Evolutionary conservation across 345 rosid genomes (phyloP).

Genomic region (Eucalyptus viminalis): DNA sequence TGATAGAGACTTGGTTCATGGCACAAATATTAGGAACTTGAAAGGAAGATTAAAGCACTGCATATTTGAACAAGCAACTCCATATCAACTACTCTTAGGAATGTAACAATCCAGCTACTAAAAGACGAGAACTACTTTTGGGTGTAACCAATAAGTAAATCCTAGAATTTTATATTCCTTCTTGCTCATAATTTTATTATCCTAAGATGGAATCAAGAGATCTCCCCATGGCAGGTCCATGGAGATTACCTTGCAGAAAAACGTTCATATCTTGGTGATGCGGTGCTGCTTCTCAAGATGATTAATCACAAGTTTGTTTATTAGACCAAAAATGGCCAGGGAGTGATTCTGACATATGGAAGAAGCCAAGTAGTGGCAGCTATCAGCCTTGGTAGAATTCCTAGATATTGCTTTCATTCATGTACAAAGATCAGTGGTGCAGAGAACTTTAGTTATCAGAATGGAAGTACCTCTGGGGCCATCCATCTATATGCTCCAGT

Average conservation of each 20-base stretch:
- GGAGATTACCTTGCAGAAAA: background rate
- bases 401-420: background rate
- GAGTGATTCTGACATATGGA: background rate
- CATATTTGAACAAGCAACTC: background rate
- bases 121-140: background rate
- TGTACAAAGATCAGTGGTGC: background rate
- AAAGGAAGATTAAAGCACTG: background rate
- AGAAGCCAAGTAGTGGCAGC: background rate
- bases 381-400: background rate
- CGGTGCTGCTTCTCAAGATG: background rate
- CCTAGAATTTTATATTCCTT: background rate
- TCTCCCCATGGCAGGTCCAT: background rate
- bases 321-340: background rate
- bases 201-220: background rate
- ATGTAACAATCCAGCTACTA: background rate
- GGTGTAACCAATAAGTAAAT: background rate
- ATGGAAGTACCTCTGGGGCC: constrained; percentile 83
- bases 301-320: background rate
- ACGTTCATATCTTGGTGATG: background rate
- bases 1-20: background rate
- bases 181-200: background rate
- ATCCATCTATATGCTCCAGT: constrained; percentile 98
- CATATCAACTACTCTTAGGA: background rate
- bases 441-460: background rate
- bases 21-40: background rate